Conservation (phyloP, 257 asterid genomes). For the Solanum stenotomum region DNA sequence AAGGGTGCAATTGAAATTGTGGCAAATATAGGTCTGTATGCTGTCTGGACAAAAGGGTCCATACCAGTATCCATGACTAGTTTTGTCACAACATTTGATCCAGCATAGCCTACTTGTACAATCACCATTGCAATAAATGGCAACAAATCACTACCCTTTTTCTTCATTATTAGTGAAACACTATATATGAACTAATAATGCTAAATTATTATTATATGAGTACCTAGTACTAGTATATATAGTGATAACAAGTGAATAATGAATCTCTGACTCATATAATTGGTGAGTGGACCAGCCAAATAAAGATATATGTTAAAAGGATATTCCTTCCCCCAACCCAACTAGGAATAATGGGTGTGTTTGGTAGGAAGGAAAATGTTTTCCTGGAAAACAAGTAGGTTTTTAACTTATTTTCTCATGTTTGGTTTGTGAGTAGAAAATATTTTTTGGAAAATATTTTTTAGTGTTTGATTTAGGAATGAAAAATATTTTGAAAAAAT, state of each 20-base stretch:
- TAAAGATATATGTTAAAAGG: not conserved
- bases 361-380: too few relatives aligned
- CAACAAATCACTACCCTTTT: constrained; percentile 31
- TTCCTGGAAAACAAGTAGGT: too few relatives aligned
- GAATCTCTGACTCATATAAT: not conserved
- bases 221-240: not conserved
- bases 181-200: not conserved
- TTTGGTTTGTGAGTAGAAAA: too few relatives aligned
- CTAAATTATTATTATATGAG: too few relatives aligned
- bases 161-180: not conserved
- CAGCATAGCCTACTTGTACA: constrained; percentile 77
- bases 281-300: not conserved
- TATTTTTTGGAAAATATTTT: too few relatives aligned
- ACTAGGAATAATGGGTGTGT: not conserved
- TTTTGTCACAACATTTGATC: constrained; percentile 73
- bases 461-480: too few relatives aligned
- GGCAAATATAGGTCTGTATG: constrained; percentile 74
- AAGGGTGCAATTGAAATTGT: constrained; percentile 47
- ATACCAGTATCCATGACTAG: constrained; percentile 87
- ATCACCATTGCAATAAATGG: constrained; percentile 52
- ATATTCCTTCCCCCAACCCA: not conserved
- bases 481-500: too few relatives aligned
- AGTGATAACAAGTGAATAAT: not conserved
- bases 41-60: constrained; percentile 80
- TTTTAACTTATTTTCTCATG: too few relatives aligned